Evolutionary conservation across 2,329 filamentous ascomycete species (phyloP).

Genomic region (Monilinia vaccinii-corymbosi): DNA sequence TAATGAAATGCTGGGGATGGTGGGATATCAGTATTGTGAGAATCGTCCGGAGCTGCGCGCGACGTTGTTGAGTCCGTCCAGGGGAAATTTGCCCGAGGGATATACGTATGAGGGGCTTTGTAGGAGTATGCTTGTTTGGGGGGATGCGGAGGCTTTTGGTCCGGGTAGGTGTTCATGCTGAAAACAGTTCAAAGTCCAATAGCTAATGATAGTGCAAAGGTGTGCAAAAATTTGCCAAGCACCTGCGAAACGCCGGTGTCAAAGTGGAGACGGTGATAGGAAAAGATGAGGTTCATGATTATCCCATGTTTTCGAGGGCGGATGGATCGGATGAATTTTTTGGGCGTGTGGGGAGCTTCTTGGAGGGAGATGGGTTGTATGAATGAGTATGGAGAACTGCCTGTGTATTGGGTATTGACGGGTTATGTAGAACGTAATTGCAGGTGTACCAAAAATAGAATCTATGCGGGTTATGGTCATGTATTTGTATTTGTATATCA

Average conservation of each 20-base stretch:
- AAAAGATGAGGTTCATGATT: background rate
- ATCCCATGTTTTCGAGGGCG: background rate
- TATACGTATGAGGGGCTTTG: background rate
- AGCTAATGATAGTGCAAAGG: background rate
- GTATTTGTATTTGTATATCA: background rate
- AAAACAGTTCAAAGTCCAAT: background rate
- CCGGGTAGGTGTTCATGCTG: background rate
- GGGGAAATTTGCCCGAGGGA: background rate
- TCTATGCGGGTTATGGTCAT: background rate
- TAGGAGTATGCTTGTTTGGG: background rate
- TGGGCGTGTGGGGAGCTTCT: background rate
- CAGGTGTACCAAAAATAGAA: background rate
- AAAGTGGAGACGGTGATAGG: background rate
- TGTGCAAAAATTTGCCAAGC: background rate
- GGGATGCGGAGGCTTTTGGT: background rate
- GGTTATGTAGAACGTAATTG: background rate
- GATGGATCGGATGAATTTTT: background rate
- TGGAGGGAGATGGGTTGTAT: background rate
- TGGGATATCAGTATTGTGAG: background rate
- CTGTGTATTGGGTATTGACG: background rate
- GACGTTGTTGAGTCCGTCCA: background rate
- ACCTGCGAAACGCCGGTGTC: background rate
- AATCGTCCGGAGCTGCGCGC: background rate
- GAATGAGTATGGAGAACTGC: background rate
- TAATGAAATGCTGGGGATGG: background rate